Conservation (phyloP, 257 asterid genomes). For the Haberlea rhodopensis region DNA sequence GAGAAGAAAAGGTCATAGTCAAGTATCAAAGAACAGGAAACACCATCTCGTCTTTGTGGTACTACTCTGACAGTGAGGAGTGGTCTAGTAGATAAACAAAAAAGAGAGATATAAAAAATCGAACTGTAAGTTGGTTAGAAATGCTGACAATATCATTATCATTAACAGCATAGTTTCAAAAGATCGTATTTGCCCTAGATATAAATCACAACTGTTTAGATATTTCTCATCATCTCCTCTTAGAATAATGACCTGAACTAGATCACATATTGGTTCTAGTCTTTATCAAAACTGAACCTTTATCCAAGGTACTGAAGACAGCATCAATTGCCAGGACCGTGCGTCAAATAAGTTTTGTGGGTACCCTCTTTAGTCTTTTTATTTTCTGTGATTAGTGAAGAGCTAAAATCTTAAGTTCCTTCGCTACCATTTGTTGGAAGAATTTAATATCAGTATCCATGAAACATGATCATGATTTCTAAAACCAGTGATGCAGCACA, state of each 20-base stretch:
- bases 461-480: neutral
- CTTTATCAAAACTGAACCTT: slow-evolving; percentile 8
- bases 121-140: too few relatives aligned
- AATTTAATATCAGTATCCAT: neutral
- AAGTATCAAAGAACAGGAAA: slow-evolving; percentile 13
- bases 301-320: slow-evolving; percentile 1
- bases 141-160: neutral
- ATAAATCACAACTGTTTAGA: neutral
- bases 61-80: neutral
- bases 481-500: slow-evolving; percentile 16
- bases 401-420: slow-evolving; percentile 1
- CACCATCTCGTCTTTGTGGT: slow-evolving; percentile 1
- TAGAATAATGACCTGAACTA: slow-evolving; percentile 5
- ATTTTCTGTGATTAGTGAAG: neutral
- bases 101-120: neutral
- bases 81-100: neutral
- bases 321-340: neutral
- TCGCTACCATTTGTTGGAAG: neutral
- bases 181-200: neutral
- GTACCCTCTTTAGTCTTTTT: neutral
- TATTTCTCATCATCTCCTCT: neutral
- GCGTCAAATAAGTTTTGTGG: neutral
- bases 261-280: neutral
- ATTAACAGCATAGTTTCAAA: neutral
- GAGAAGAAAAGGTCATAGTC: slow-evolving; percentile 12